Percentiles rank a stretch among this genome's conserved stretches.
Evolutionary conservation across 495 filamentous ascomycete species (phyloP).

Genomic region (Penicillium steckii): DNA sequence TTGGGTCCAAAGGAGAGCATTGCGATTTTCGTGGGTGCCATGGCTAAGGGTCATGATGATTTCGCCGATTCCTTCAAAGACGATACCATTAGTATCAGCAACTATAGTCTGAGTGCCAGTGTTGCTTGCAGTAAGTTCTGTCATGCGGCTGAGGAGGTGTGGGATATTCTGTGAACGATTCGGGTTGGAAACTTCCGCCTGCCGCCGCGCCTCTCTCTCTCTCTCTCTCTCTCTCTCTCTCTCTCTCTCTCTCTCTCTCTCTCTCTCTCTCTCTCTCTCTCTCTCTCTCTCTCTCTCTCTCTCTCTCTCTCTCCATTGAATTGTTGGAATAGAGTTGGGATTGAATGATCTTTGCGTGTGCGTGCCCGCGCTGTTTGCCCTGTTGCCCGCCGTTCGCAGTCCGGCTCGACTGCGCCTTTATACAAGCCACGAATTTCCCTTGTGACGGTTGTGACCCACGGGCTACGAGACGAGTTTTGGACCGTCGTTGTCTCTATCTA

Average conservation of each 20-base stretch:
- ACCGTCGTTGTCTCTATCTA: background rate
- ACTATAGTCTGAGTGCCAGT: slow-evolving; percentile 93
- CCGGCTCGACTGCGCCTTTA: slow-evolving; percentile 2
- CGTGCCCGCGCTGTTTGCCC: background rate
- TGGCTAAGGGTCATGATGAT: slow-evolving; percentile 95
- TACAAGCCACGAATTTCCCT: slow-evolving; percentile 37
- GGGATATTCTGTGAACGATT: slow-evolving; percentile 74
- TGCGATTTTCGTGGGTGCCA: slow-evolving; percentile 95
- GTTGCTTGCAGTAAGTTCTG: slow-evolving; percentile 99
- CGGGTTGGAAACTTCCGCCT: slow-evolving; percentile 10
- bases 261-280: too few species aligned
- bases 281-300: too few species aligned
- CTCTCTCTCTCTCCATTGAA: too few species aligned
- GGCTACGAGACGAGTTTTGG: background rate
- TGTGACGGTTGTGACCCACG: slow-evolving; percentile 17
- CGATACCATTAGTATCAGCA: slow-evolving; percentile 96
- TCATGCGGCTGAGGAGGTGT: slow-evolving; percentile 94
- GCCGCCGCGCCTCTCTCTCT: slow-evolving; percentile 11
- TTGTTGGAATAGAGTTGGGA: too few species aligned
- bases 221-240: background rate
- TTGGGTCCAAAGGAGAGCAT: slow-evolving; percentile 83
- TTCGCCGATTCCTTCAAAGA: slow-evolving; percentile 95
- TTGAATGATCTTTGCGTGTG: too few species aligned
- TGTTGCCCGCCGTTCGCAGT: slow-evolving; percentile 8
- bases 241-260: too few species aligned